Conservation (phyloP, 1,284 basidiomycete genomes). For the Cryptococcus sp. region DNA sequence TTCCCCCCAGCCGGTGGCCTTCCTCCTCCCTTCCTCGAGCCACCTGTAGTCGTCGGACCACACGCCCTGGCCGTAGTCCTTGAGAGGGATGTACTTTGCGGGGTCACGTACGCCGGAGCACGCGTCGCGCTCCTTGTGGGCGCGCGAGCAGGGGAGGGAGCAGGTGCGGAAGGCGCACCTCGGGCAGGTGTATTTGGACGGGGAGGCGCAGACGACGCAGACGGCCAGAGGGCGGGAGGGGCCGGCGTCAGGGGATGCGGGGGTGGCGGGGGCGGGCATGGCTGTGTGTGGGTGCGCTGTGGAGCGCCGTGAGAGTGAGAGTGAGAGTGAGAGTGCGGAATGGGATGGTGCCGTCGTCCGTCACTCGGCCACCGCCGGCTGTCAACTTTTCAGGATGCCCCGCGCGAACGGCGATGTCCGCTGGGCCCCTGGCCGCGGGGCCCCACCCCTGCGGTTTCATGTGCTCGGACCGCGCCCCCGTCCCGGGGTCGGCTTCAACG, state of each 20-base stretch:
- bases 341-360: no score
- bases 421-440: neutral
- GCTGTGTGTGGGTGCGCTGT: neutral
- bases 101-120: conserved; percentile 74
- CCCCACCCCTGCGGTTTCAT: no score
- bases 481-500: no score
- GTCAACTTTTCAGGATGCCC: neutral
- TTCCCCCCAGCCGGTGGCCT: conserved; percentile 65
- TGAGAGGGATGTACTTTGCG: conserved; percentile 70
- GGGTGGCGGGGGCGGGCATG: neutral
- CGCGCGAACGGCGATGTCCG: neutral
- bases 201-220: conserved; percentile 21
- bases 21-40: conserved; percentile 72
- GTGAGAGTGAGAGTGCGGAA: no score
- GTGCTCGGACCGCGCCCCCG: no score
- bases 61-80: conserved; percentile 70
- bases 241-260: neutral
- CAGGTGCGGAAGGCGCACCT: conserved; percentile 68
- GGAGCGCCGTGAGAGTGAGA: neutral
- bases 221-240: conserved; percentile 1
- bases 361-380: no score
- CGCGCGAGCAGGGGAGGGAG: conserved; percentile 64
- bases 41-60: conserved; percentile 83
- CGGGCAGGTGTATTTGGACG: conserved; percentile 72
- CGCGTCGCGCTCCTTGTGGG: conserved; percentile 62